These are phyloP conservation scores for Aspergillus ochraceoroseus DNA, from an alignment of 2,329 filamentous ascomycete species.

Conservation along the genomic window DNA sequence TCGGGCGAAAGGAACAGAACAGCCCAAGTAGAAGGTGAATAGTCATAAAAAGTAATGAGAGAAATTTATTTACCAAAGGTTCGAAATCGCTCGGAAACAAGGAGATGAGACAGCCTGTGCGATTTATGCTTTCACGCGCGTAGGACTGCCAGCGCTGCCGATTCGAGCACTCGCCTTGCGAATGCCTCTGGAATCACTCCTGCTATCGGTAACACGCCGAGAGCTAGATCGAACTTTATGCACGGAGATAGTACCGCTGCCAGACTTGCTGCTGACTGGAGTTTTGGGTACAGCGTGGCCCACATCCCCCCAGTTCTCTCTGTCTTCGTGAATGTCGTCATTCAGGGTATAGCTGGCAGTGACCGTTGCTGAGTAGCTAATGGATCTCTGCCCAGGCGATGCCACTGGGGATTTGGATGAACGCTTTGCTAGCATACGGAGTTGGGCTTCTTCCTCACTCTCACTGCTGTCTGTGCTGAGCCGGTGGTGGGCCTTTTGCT, in stretches of 20 bases:
- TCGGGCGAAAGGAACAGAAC: constrained; percentile 13
- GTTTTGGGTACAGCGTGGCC: constrained; percentile 43
- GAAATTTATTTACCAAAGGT: constrained; percentile 22
- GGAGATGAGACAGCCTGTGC: constrained; percentile 3
- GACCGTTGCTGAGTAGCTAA: constrained; percentile 70
- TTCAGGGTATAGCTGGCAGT: constrained; percentile 62
- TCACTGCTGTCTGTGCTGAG: constrained; percentile 57
- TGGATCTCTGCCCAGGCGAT: constrained; percentile 60
- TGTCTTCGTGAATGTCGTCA: constrained; percentile 60
- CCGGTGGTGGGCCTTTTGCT: constrained; percentile 53
- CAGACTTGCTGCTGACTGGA: constrained; percentile 54
- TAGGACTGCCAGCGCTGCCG: constrained; percentile 40
- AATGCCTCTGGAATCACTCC: constrained; percentile 39
- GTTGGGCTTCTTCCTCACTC: constrained; percentile 75
- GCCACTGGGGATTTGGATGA: constrained; percentile 61
- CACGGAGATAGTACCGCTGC: constrained; percentile 49
- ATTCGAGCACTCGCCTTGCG: constrained; percentile 47
- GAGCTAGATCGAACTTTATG: constrained; percentile 61
- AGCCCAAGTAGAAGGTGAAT: constrained; percentile 5
- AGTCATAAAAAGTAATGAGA: constrained; percentile 11
- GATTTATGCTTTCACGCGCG: constrained; percentile 24
- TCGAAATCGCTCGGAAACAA: constrained; percentile 8
- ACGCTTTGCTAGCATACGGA: constrained; percentile 67
- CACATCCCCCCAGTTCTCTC: constrained; percentile 58
- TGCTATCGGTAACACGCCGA: constrained; percentile 37